These are phyloP conservation scores for Fraxinus sp. DNA, from an alignment of 305 asterid genomes.

Conservation along the genomic window DNA sequence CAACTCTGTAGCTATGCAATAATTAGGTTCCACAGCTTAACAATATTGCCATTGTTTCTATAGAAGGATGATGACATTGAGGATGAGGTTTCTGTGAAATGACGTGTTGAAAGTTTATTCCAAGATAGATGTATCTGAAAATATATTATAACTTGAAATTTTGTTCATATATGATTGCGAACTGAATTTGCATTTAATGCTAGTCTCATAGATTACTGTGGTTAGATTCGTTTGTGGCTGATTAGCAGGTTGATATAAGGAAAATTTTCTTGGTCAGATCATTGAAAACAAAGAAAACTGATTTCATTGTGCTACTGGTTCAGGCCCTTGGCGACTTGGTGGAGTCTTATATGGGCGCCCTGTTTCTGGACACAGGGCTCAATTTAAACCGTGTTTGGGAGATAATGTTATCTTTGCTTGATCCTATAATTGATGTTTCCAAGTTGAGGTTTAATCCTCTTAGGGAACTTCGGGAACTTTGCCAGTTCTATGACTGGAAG, in stretches of 20 bases:
- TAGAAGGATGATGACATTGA: neutral
- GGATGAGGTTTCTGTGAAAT: neutral
- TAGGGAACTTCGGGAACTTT: conserved; percentile 76
- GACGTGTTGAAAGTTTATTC: neutral
- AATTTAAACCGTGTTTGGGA: conserved; percentile 71
- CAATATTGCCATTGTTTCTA: neutral
- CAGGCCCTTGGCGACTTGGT: conserved; percentile 96
- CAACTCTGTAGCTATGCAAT: neutral
- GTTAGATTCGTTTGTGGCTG: neutral
- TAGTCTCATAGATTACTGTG: neutral
- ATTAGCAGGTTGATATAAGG: conserved; percentile 3
- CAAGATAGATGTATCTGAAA: neutral
- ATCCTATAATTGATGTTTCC: conserved; percentile 59
- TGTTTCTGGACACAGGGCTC: conserved; percentile 80
- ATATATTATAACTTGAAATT: neutral
- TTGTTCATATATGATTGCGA: neutral
- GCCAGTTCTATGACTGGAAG: conserved; percentile 64
- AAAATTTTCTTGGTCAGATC: neutral
- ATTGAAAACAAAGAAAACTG: conserved; percentile 30
- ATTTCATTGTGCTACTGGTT: conserved; percentile 33
- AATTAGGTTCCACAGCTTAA: neutral
- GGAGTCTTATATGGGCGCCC: conserved; percentile 89
- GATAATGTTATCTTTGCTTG: conserved; percentile 60
- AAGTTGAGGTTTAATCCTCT: conserved; percentile 67
- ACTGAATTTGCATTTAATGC: neutral